Percentiles rank a stretch among this genome's conserved stretches.
phyloP scores from a whole-genome alignment of 1,139 yeast genomes.

The Yamadazyma blattariae region DNA sequence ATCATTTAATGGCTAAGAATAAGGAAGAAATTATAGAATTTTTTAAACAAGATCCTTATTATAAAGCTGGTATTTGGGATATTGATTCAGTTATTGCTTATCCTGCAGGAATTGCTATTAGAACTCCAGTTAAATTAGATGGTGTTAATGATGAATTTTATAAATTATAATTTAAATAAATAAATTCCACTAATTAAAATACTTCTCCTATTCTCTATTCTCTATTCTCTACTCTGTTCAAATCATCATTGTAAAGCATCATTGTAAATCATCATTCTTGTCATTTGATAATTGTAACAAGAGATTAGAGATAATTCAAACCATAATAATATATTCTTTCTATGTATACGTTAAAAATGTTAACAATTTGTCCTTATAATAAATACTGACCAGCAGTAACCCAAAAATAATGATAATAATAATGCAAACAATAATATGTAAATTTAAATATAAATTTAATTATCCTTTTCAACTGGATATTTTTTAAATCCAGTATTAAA shows the following conservation, averaged over 20 bases:
- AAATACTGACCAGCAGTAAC: background rate
- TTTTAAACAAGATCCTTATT: slow-evolving; percentile 62
- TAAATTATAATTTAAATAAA: slow-evolving; percentile 12
- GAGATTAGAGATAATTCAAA: no score
- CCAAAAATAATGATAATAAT: slow-evolving; percentile 61
- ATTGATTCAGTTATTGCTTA: slow-evolving; percentile 57
- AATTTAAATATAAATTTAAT: no score
- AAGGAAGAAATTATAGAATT: slow-evolving; percentile 63
- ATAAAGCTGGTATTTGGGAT: slow-evolving; percentile 74
- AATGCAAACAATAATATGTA: slow-evolving; percentile 21
- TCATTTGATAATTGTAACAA: no score
- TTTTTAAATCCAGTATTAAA: slow-evolving; percentile 14
- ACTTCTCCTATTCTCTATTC: no score
- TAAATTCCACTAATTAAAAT: no score
- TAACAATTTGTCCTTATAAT: no score
- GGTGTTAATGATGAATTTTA: slow-evolving; percentile 22
- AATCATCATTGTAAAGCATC: no score
- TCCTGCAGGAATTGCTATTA: slow-evolving; percentile 46
- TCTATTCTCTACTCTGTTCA: no score
- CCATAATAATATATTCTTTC: no score
- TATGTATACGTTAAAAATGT: no score
- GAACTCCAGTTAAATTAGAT: slow-evolving; percentile 24
- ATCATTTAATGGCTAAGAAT: slow-evolving; percentile 60
- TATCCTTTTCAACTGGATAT: slow-evolving; percentile 28
- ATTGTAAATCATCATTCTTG: background rate